phyloP scores from a whole-genome alignment of 2,329 filamentous ascomycete species.

The Diplodia intermedia region DNA sequence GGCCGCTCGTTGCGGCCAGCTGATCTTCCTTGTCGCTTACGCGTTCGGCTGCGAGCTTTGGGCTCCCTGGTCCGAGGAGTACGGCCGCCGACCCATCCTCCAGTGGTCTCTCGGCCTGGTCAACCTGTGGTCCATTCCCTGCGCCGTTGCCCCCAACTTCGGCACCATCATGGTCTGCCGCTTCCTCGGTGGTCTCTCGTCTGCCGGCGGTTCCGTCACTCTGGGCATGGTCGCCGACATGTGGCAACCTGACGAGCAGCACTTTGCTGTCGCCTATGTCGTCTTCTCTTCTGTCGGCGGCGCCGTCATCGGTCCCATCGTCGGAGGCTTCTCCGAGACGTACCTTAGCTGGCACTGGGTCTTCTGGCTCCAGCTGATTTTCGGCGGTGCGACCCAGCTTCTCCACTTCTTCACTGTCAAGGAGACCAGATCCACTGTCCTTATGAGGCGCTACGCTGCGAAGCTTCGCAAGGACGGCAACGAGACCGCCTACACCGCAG shows the following conservation, averaged over 20 bases:
- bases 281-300: slow-evolving; percentile 64
- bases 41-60: slow-evolving; percentile 60
- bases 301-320: slow-evolving; percentile 61
- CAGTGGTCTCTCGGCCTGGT: slow-evolving; percentile 60
- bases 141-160: slow-evolving; percentile 53
- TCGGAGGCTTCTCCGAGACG: slow-evolving; percentile 61
- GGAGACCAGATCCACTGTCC: slow-evolving; percentile 75
- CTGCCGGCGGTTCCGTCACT: slow-evolving; percentile 68
- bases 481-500: slow-evolving; percentile 71
- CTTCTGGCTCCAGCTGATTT: slow-evolving; percentile 84
- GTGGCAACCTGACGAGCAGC: slow-evolving; percentile 64
- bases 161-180: slow-evolving; percentile 54
- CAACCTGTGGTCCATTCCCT: slow-evolving; percentile 62
- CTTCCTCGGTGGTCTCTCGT: slow-evolving; percentile 64
- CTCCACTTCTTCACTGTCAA: slow-evolving; percentile 73
- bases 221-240: slow-evolving; percentile 70
- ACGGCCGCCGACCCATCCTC: slow-evolving; percentile 60
- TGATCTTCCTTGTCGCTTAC: slow-evolving; percentile 60
- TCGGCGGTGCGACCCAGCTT: slow-evolving; percentile 71
- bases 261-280: slow-evolving; percentile 66
- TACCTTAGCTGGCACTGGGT: slow-evolving; percentile 69
- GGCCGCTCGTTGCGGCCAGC: slow-evolving; percentile 56
- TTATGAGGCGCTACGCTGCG: slow-evolving; percentile 80
- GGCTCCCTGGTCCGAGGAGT: slow-evolving; percentile 63
- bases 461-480: slow-evolving; percentile 68